phyloP scores from a whole-genome alignment of 257 asterid species.

The Striga asiatica region DNA sequence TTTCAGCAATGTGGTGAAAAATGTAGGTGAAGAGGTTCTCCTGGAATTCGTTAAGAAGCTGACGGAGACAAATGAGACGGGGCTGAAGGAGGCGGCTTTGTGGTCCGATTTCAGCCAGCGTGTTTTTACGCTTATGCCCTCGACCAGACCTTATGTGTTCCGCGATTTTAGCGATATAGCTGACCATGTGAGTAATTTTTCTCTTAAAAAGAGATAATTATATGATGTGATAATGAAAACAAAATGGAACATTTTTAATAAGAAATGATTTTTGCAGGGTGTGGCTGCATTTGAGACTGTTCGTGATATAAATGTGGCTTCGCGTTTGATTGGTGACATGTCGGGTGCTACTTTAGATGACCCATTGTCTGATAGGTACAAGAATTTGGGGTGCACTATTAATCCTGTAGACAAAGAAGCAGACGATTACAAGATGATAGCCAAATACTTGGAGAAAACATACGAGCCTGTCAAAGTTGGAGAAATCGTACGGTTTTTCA shows the following conservation, averaged over 20 bases:
- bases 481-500: slow-evolving; percentile 55
- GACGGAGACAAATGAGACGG: slow-evolving; percentile 11
- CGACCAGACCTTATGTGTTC: slow-evolving; percentile 48
- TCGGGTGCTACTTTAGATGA: slow-evolving; percentile 59
- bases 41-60: slow-evolving; percentile 29
- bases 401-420: slow-evolving; percentile 39
- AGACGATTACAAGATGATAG: slow-evolving; percentile 69
- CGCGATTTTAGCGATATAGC: slow-evolving; percentile 48
- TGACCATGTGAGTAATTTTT: slow-evolving; percentile 47
- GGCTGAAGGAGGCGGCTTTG: slow-evolving; percentile 22
- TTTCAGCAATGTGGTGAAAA: not conserved
- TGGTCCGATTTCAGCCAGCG: slow-evolving; percentile 68
- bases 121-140: slow-evolving; percentile 69
- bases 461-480: slow-evolving; percentile 73
- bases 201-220: not conserved
- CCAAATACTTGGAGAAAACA: slow-evolving; percentile 61
- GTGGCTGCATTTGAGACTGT: slow-evolving; percentile 61
- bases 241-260: not conserved
- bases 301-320: slow-evolving; percentile 70
- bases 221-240: not conserved
- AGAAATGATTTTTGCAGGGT: slow-evolving; percentile 33
- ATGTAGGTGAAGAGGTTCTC: slow-evolving; percentile 54
- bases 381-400: slow-evolving; percentile 58
- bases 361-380: slow-evolving; percentile 63
- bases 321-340: slow-evolving; percentile 75